Conservation (phyloP, 345 rosid genomes). For the Mercurialis annua region DNA sequence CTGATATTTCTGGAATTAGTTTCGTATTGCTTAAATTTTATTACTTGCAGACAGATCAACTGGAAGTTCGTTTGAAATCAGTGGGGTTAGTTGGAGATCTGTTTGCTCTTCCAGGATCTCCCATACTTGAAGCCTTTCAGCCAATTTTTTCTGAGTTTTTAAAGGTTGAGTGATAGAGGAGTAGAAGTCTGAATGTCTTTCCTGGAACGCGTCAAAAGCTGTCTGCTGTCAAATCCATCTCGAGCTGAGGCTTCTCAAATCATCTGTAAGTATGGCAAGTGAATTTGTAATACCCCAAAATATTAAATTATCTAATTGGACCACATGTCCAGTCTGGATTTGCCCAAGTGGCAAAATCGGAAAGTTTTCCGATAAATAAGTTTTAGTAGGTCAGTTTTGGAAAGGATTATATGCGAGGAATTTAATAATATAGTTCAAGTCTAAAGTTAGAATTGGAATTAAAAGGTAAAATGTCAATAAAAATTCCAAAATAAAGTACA, state of each 20-base stretch:
- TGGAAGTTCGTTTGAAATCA: constrained; percentile 80
- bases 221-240: constrained; percentile 64
- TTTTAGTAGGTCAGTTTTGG: no score
- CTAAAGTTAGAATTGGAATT: no score
- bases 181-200: constrained; percentile 80
- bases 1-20: neutral
- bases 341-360: no score
- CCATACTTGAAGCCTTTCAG: constrained; percentile 63
- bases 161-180: constrained; percentile 90
- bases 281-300: no score
- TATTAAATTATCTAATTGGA: no score
- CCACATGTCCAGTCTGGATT: no score
- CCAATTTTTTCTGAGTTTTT: constrained; percentile 85
- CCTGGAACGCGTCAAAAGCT: constrained; percentile 81
- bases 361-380: no score
- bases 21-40: constrained; percentile 27
- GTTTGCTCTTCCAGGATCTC: constrained; percentile 68
- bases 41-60: constrained; percentile 74
- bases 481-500: no score
- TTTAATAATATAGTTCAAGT: no score
- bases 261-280: constrained; percentile 47
- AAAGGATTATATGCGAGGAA: no score
- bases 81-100: constrained; percentile 85
- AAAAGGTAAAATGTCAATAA: no score
- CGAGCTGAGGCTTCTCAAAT: constrained; percentile 82